Conservation (phyloP, 2,329 filamentous ascomycete genomes). For the Drechmeria coniospora region DNA sequence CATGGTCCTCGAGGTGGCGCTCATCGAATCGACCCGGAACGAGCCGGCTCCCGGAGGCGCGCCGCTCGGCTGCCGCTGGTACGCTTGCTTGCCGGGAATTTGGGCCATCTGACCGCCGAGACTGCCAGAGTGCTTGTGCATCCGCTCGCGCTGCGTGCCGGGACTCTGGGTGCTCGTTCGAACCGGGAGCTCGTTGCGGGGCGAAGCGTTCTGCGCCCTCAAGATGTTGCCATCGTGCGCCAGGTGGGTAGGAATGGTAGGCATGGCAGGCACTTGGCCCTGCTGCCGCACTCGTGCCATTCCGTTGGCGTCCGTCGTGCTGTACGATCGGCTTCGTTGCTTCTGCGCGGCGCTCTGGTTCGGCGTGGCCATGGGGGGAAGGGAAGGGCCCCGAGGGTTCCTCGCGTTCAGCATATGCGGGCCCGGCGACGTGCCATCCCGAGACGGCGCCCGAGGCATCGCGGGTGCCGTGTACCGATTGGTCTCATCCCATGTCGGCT, state of each 20-base stretch:
- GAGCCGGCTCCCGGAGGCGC: slow-evolving; percentile 16
- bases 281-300: slow-evolving; percentile 40
- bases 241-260: slow-evolving; percentile 55
- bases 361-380: slow-evolving; percentile 53
- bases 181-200: slow-evolving; percentile 50
- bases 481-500: slow-evolving; percentile 55
- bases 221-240: slow-evolving; percentile 50
- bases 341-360: slow-evolving; percentile 44
- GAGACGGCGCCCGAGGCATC: slow-evolving; percentile 64
- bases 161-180: slow-evolving; percentile 59
- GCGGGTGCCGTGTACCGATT: slow-evolving; percentile 82
- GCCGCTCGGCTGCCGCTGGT: slow-evolving; percentile 31
- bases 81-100: slow-evolving; percentile 39
- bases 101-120: slow-evolving; percentile 38
- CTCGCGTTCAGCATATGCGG: slow-evolving; percentile 48
- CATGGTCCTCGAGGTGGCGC: slow-evolving; percentile 25
- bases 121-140: slow-evolving; percentile 31
- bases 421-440: slow-evolving; percentile 55
- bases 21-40: slow-evolving; percentile 22
- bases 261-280: slow-evolving; percentile 52
- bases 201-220: slow-evolving; percentile 71
- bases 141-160: slow-evolving; percentile 46
- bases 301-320: slow-evolving; percentile 82
- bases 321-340: slow-evolving; percentile 74
- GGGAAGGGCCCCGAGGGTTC: slow-evolving; percentile 59